Percentiles rank a stretch among this genome's conserved stretches.
Conservation (phyloP, 78 protist species). For the Polysphondylium violaceum region DNA sequence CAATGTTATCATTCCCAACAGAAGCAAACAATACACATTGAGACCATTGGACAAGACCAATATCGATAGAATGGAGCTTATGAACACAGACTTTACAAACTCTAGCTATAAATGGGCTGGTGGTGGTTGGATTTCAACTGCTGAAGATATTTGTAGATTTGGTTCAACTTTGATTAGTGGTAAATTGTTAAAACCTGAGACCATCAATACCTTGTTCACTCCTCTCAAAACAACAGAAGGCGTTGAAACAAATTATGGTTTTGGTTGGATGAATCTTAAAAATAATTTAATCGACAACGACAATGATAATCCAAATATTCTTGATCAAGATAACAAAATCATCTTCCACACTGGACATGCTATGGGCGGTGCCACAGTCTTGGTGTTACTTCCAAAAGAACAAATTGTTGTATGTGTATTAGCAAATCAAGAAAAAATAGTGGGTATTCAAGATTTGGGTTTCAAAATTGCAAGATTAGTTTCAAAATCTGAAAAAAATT, state of each 20-base stretch:
- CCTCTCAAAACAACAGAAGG: conserved; percentile 24
- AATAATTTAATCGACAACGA: neutral
- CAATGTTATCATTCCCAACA: conserved; percentile 12
- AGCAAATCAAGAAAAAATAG: conserved; percentile 30
- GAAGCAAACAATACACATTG: conserved; percentile 39
- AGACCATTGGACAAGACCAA: neutral
- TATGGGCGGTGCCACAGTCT: conserved; percentile 34
- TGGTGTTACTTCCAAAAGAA: conserved; percentile 20
- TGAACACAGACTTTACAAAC: conserved; percentile 59
- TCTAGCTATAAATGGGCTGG: conserved; percentile 56
- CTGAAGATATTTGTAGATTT: conserved; percentile 48
- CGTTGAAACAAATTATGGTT: conserved; percentile 17
- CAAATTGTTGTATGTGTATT: conserved; percentile 38
- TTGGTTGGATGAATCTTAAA: conserved; percentile 45
- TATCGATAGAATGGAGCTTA: neutral
- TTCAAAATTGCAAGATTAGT: neutral
- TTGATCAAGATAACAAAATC: neutral
- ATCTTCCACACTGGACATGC: conserved; percentile 69
- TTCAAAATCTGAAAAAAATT: no score
- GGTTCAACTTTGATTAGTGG: conserved; percentile 25
- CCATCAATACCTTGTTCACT: conserved; percentile 17
- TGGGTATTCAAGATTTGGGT: neutral
- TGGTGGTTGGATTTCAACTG: conserved; percentile 47
- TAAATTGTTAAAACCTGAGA: neutral
- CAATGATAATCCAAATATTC: neutral